Base-by-base conservation (phyloP, 1,139 yeast species). In the Taphrina flavorubra region DNA sequence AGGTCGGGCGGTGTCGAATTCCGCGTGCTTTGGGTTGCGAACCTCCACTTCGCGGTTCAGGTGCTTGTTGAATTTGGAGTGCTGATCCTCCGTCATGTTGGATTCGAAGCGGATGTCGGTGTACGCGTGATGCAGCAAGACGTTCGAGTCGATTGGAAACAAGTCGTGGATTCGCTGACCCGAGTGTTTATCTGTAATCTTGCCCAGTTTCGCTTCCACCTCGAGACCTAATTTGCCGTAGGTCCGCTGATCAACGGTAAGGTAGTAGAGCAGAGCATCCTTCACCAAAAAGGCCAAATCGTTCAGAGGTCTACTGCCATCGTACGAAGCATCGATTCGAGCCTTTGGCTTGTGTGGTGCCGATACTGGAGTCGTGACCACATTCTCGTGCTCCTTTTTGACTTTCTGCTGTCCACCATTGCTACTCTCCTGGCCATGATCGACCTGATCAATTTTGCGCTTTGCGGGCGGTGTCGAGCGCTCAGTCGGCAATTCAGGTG, bases 161-260 rank as follows among this genome's bases (percentile, higher is more conserved):
- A 36, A 34, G 31, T 46, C 61, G 70, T 82, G 83, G 59, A 89
- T 81, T 72, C 96, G 81, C 72, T 82, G 80, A 67, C 87, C 88
- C 53, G 85, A 82, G 20, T 81, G 81, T 72, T 86, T 86, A 72
- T 87, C 89, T 79, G 87, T 84, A 46, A 90, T 84, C 18, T 86
- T 81, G 7, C 96, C 96, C 74, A 88, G 84, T 76, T 89, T 89
- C 75, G 88, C 80, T 77, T 90, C 96, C 73, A 89, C 79, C 78
- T 90, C 95, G 34, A 89, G 20, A n/a, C 67, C 67, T 13, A 18
- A 14, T 42, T 55, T 56, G 18, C 67, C 67, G 36, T 46, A 46
- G 25, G 51, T 42, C 25, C 61, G 60, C 8, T 42, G 55, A 13
- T 63, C 67, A 6, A 46, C 56, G 6, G 51, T 56, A 1, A 63